Evolutionary conservation across 108 stramenopile genomes (phyloP), one percentile per base, ranked within the genome.

Genomic region (Asterionellopsis glacialis): DNA sequence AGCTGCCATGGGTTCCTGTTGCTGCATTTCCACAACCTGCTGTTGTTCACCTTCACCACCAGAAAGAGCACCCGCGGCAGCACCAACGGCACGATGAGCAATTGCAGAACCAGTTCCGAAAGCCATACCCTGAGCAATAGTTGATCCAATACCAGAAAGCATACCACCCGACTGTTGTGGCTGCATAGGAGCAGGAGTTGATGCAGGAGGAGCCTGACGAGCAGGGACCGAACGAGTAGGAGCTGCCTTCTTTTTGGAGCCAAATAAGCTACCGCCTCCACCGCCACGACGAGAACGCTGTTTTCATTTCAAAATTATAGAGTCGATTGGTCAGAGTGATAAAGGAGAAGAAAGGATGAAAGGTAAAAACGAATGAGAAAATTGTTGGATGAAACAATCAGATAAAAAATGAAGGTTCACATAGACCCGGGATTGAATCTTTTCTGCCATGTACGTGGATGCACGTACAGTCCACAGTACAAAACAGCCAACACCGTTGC

Each of bases 81-180:
- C 88, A 55, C 93, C 93, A 7, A 94, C 93, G 28, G 90, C 93
- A 45, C 93, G 91, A 60, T 98, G 97, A 41, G 96, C 97, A 68
- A 98, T 90, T 50, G 96, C 95, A 4, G 85, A 88, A 50, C 97
- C 97, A 49, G 93, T 96, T 56, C 97, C 97, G 69, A 98, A 98
- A 14, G 96, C 96, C 88, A 97, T 96, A 45, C 97, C 97, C 74
- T 98, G 97, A 15, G 87, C 92, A 77, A 98, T 96, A 51, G 95
- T 95, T 44, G 89, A 90, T 42, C 90, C 95, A 67, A 97, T 94
- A 24, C 95, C 95, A n/a, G 88, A 72, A 19, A 98, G 76, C 91
- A 98, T 96, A 33, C 97, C 97, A 38, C 97, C 95, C 1, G 55
- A 54, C 9, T 45, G 64, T 16, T 82, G 76, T 7, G 84, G 74